Evolutionary conservation across 2,329 filamentous ascomycete genomes (phyloP).

Genomic region (Alternaria hordeiaustralica): DNA sequence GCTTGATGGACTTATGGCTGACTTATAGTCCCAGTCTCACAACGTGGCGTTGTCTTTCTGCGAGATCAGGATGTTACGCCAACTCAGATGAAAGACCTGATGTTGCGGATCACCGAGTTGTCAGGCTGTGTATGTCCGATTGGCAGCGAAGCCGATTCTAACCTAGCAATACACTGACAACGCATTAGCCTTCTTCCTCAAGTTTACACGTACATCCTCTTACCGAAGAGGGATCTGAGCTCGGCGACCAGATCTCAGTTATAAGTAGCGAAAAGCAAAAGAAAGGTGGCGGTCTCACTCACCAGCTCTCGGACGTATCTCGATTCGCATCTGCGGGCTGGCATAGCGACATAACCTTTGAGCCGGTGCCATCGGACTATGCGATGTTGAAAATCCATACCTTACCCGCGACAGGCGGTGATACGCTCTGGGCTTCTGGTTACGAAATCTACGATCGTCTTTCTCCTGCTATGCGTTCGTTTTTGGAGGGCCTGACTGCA

Average conservation of each 20-base stretch:
- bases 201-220: slow-evolving; percentile 38
- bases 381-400: slow-evolving; percentile 46
- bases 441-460: slow-evolving; percentile 60
- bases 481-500: slow-evolving; percentile 57
- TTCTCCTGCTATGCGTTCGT: slow-evolving; percentile 55
- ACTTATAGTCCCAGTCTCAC: slow-evolving; percentile 60
- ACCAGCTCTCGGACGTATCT: slow-evolving; percentile 53
- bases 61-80: slow-evolving; percentile 63
- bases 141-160: slow-evolving; percentile 30
- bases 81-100: slow-evolving; percentile 69
- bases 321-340: slow-evolving; percentile 56
- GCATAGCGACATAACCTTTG: slow-evolving; percentile 58
- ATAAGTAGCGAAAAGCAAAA: slow-evolving; percentile 47
- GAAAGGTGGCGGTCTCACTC: slow-evolving; percentile 37
- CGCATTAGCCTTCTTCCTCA: slow-evolving; percentile 32
- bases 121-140: slow-evolving; percentile 60
- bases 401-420: slow-evolving; percentile 43
- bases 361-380: slow-evolving; percentile 51
- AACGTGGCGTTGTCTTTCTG: slow-evolving; percentile 74
- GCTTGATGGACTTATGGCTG: background rate
- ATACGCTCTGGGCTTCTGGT: slow-evolving; percentile 48
- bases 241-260: slow-evolving; percentile 49
- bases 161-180: slow-evolving; percentile 2
- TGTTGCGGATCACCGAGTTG: slow-evolving; percentile 65
- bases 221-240: slow-evolving; percentile 56